Base-by-base conservation (phyloP, 2,329 filamentous ascomycete species). In the Scedosporium boydii region DNA sequence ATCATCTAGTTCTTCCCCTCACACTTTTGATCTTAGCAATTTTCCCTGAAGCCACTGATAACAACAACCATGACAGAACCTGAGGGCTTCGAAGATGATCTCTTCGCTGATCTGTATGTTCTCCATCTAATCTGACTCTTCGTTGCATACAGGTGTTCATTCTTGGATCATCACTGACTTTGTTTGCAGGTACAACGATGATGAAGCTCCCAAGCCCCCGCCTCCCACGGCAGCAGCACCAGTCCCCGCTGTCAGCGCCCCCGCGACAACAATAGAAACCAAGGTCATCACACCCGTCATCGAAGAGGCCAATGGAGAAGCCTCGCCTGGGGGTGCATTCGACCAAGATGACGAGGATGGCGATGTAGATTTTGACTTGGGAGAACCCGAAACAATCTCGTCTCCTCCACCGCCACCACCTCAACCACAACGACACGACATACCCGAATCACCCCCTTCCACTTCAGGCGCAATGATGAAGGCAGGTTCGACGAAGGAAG, bases 91-190 rank as follows among this genome's bases (percentile, higher is more conserved):
- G 92, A 96, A 69, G 93, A 96, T 71, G 92, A 96, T 82, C 89
- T 96, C 76, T 96, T 96, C 76, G 92, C 92, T 70, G 93, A 96
- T 78, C 85, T 96, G 92, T 96, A 80, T 78, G 91, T 68, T 9
- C 18, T 18, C n/a, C n/a, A 23, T 14, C 53, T n/a, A 4, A 21
- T 48, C 38, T 12, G 1, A 6, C 29, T 29, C 53, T 23, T 10
- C 5, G 34, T 9, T 7, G 27, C 4, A 29, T 29, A 46, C 38
- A 26, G 34, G 38, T 21, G 10, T 57, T 41, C 16, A 23, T 18
- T 53, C 29, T 38, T 3, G 10, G 10, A 23, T 27, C 16, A 38
- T 14, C 9, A 16, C 21, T 53, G 5, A 56, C 53, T 4, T 41
- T 5, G 12, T 29, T 34, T 55, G 27, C n/a, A 66, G 65, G 18